phyloP scores from a whole-genome alignment of 2,329 filamentous ascomycete genomes.

The Aspergillus spinulosporus region DNA sequence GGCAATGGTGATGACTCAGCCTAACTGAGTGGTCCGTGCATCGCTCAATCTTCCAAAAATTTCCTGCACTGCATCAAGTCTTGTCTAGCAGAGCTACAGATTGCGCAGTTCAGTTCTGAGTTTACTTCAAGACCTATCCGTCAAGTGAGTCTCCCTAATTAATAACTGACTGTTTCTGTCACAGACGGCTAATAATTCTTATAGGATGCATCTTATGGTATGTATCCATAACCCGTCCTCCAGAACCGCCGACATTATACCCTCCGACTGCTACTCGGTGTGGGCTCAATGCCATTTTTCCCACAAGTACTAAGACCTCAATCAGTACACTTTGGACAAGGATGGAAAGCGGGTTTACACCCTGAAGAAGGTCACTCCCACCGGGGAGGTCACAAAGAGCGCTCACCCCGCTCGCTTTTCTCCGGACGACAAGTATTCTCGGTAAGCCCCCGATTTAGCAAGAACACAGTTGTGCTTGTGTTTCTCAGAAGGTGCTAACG shows the following conservation, averaged over 20 bases:
- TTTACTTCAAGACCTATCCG: conserved; percentile 3
- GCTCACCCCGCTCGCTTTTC: conserved; percentile 96
- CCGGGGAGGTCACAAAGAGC: conserved; percentile 87
- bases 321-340: conserved; percentile 75
- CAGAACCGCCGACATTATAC: neutral
- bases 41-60: conserved; percentile 18
- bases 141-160: conserved; percentile 30
- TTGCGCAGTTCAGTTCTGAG: conserved; percentile 10
- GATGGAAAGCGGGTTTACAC: conserved; percentile 91
- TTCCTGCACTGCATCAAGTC: conserved; percentile 19
- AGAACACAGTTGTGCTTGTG: neutral
- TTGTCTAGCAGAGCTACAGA: conserved; percentile 20
- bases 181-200: conserved; percentile 11
- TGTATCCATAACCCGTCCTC: conserved; percentile 14
- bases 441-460: conserved; percentile 43
- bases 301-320: conserved; percentile 7
- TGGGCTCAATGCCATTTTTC: neutral
- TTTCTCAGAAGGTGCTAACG: neutral
- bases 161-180: neutral
- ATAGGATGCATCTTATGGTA: conserved; percentile 47
- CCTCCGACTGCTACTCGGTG: neutral
- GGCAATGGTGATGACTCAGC: conserved; percentile 23
- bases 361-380: conserved; percentile 71
- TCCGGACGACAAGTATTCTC: conserved; percentile 97
- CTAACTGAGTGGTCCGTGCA: conserved; percentile 16